Base-by-base conservation (phyloP, 2,329 filamentous ascomycete genomes). In the Colletotrichum destructivum region DNA sequence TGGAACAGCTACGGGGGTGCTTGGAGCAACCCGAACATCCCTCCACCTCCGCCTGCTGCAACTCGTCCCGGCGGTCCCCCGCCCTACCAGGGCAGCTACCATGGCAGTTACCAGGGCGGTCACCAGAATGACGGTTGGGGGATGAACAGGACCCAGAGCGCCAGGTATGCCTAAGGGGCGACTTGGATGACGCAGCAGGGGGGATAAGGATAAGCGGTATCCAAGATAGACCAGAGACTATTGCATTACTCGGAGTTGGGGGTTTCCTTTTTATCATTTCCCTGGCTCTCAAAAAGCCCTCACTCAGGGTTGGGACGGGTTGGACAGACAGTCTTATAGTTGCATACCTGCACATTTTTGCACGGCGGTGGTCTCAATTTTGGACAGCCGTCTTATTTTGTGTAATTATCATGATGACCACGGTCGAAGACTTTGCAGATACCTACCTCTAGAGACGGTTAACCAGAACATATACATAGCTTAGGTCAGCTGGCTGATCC, bases 91-190 rank as follows among this genome's bases (percentile, higher is more conserved):
- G 47, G 60, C 35, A 26, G 26, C 26, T 63, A 66, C 38, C 60
- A 62, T 18, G 57, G 57, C 57, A 16, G 57, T 18, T 26, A 60
- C 23, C 56, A 42, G 12, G 21, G 49, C 21, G 49, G 23, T 31
- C 51, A 66, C 44, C 67, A 69, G 21, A 49, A 60, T 23, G 52
- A 60, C 5, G 66, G 62, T 12, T 74, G 68, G 71, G 47, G 62
- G 18, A 67, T 64, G 42, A 51, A 73, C 38, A 74, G 70, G 23
- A 70, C 64, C 16, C 69, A 63, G 49, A 76, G 74, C 55, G 73
- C 71, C 62, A 74, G 76, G 66, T 78, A 77, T 69, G 76, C 76
- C 61, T 78, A 72, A 64, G 46, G 38, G 13, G 15, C 12, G 26
- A 40, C 5, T 15, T 56, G 44, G 23, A 31, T 13, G 18, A 56